phyloP scores from a whole-genome alignment of 225 moss, liverwort and hornwort species.

The Neckera pumila region DNA sequence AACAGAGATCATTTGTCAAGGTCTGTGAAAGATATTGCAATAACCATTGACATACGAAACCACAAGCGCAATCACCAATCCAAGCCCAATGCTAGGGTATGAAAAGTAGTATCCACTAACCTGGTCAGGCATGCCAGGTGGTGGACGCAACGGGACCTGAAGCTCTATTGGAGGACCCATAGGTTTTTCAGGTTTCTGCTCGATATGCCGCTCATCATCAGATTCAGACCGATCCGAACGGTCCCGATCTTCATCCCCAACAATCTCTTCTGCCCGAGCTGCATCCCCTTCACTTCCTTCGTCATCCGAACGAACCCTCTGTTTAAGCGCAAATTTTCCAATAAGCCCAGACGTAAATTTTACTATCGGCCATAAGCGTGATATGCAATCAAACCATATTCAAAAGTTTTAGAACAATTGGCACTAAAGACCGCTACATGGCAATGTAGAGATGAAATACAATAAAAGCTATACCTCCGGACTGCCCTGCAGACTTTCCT shows the following conservation, averaged over 20 bases:
- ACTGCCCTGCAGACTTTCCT: conserved; percentile 54
- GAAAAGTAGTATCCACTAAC: conserved; percentile 13
- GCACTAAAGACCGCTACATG: not conserved
- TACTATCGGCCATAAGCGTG: not conserved
- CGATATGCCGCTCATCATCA: conserved; percentile 60
- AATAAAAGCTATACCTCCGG: conserved; percentile 36
- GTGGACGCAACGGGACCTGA: conserved; percentile 66
- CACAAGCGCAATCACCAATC: not conserved
- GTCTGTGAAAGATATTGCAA: not conserved
- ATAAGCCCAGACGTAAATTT: not conserved
- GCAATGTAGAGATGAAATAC: not conserved
- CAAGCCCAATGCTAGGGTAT: not conserved
- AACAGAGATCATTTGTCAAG: not conserved
- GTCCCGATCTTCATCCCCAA: conserved; percentile 40
- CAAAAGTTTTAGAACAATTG: not conserved
- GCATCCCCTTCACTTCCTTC: conserved; percentile 75
- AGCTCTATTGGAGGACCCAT: conserved; percentile 75
- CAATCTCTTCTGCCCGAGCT: conserved; percentile 37
- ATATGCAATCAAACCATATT: not conserved
- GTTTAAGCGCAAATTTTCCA: not conserved
- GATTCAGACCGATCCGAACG: conserved; percentile 59
- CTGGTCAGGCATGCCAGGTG: conserved; percentile 82
- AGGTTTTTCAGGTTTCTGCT: conserved; percentile 91
- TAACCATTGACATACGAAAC: not conserved
- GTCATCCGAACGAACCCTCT: conserved; percentile 70